Conservation (phyloP, 2,329 filamentous ascomycete genomes). For the Aspergillus floridensis region DNA sequence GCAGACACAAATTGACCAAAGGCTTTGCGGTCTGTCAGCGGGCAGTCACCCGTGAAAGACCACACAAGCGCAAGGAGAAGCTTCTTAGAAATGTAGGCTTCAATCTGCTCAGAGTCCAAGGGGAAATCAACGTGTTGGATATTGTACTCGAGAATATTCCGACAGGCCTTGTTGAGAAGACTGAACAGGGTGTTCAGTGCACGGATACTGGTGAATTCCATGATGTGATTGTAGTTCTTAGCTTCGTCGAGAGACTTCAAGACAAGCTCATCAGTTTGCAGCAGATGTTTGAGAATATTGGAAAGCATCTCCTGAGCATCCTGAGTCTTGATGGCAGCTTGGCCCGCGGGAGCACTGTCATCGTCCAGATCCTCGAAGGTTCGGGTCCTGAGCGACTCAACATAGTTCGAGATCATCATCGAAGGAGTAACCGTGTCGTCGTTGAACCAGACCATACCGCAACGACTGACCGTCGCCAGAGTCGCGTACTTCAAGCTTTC, state of each 20-base stretch:
- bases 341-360: constrained; percentile 73
- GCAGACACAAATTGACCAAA: constrained; percentile 84
- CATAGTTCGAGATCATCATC: constrained; percentile 92
- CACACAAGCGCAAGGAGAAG: constrained; percentile 88
- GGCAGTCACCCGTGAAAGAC: constrained; percentile 94
- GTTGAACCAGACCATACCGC: constrained; percentile 99
- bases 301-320: constrained; percentile 77
- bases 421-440: constrained; percentile 90
- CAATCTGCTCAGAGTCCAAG: constrained; percentile 83
- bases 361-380: constrained; percentile 96
- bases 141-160: constrained; percentile 94
- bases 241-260: constrained; percentile 73
- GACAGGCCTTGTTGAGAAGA: constrained; percentile 87
- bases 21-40: constrained; percentile 76
- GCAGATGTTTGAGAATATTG: constrained; percentile 70
- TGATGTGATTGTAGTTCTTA: constrained; percentile 83
- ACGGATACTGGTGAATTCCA: constrained; percentile 92
- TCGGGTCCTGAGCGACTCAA: constrained; percentile 75
- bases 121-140: constrained; percentile 91
- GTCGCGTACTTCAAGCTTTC: constrained; percentile 97
- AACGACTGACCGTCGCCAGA: constrained; percentile 96
- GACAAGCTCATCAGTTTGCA: constrained; percentile 79
- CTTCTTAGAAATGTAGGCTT: constrained; percentile 89
- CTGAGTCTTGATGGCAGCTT: constrained; percentile 73
- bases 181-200: constrained; percentile 93